Evolutionary conservation across 2,329 filamentous ascomycete species (phyloP).

Genomic region (Cryphonectria naterciae): DNA sequence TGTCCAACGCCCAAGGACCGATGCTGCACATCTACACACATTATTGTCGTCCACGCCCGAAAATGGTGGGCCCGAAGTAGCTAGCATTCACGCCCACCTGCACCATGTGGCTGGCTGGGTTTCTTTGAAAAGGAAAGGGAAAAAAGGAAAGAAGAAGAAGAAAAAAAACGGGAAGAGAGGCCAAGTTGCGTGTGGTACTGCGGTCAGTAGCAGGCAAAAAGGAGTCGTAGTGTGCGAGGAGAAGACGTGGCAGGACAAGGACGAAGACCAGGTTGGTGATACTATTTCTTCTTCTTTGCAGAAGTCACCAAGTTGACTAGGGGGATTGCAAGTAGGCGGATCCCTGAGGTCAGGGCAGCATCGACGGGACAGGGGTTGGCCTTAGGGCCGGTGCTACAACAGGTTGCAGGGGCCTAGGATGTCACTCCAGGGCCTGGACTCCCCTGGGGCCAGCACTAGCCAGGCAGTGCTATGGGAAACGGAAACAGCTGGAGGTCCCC

Average conservation of each 20-base stretch:
- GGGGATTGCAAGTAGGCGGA: background rate
- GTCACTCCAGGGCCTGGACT: slow-evolving; percentile 6
- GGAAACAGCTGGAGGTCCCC: background rate
- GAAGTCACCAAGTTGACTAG: background rate
- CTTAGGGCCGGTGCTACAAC: slow-evolving; percentile 9
- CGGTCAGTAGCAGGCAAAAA: background rate
- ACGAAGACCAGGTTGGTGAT: background rate
- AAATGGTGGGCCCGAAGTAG: background rate
- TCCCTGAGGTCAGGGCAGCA: background rate
- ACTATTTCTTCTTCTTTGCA: background rate
- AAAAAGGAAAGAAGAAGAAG: background rate
- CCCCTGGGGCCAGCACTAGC: background rate
- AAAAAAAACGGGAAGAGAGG: background rate
- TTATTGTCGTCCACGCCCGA: background rate
- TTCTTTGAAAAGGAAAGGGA: background rate
- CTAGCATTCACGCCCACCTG: background rate
- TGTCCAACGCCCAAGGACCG: background rate
- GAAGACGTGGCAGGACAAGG: background rate
- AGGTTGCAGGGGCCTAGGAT: background rate
- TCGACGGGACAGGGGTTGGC: background rate
- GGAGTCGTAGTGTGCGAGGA: background rate
- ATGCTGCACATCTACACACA: background rate
- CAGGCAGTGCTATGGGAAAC: background rate
- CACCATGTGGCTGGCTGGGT: background rate
- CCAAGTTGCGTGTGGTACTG: background rate